phyloP scores from a whole-genome alignment of 2,329 filamentous ascomycete genomes.

The Aspergillus glaucus region DNA sequence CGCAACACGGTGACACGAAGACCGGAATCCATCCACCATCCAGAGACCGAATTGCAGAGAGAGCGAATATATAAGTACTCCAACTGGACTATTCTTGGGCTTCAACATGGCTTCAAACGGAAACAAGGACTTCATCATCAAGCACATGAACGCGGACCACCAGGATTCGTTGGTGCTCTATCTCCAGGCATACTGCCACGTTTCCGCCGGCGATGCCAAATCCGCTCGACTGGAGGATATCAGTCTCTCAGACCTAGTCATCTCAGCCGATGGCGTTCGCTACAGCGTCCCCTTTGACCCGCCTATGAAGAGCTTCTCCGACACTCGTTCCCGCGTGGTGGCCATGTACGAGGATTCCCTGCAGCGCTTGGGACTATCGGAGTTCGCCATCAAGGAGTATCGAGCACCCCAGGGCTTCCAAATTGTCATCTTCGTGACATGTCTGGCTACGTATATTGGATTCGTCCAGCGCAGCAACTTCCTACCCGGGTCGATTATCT shows the following conservation, averaged over 20 bases:
- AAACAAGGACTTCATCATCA: slow-evolving; percentile 58
- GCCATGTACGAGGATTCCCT: slow-evolving; percentile 63
- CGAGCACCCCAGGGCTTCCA: slow-evolving; percentile 48
- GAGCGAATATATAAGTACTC: no score
- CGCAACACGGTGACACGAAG: no score
- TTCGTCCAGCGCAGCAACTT: slow-evolving; percentile 49
- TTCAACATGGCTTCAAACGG: slow-evolving; percentile 13
- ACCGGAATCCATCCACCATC: no score
- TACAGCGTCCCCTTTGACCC: slow-evolving; percentile 60
- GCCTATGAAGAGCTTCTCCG: slow-evolving; percentile 60
- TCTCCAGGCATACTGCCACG: slow-evolving; percentile 62
- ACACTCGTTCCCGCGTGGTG: slow-evolving; percentile 65
- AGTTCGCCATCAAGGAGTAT: slow-evolving; percentile 50
- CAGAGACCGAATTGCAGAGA: no score
- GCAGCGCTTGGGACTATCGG: slow-evolving; percentile 54
- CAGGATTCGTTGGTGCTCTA: slow-evolving; percentile 67
- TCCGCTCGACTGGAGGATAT: slow-evolving; percentile 61
- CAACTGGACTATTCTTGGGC: not conserved
- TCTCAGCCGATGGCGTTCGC: slow-evolving; percentile 47
- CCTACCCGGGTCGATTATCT: slow-evolving; percentile 45
- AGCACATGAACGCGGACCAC: slow-evolving; percentile 86
- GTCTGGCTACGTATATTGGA: slow-evolving; percentile 50
- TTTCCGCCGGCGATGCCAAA: slow-evolving; percentile 52
- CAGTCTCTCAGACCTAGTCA: slow-evolving; percentile 55
- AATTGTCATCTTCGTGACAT: slow-evolving; percentile 49